phyloP scores from a whole-genome alignment of 192 early-diverging fungal genomes.

The Coemansia sp. region DNA sequence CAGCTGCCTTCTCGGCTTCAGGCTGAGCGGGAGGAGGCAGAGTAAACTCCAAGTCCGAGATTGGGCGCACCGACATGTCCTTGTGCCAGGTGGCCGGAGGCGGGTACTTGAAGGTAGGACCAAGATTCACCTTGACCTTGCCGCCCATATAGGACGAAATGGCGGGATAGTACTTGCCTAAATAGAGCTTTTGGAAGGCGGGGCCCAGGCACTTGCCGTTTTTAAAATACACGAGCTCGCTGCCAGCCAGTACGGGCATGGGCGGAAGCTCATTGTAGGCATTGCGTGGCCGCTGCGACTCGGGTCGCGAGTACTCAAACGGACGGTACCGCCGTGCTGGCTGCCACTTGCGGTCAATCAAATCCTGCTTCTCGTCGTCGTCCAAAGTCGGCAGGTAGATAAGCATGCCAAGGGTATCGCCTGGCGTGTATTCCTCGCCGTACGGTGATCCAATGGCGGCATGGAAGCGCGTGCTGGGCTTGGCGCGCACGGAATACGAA shows the following conservation, averaged over 20 bases:
- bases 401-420: slow-evolving; percentile 49
- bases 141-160: slow-evolving; percentile 65
- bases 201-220: slow-evolving; percentile 64
- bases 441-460: slow-evolving; percentile 45
- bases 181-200: slow-evolving; percentile 60
- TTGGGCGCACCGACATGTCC: slow-evolving; percentile 29
- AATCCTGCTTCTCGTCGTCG: slow-evolving; percentile 41
- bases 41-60: slow-evolving; percentile 47
- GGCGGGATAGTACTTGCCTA: slow-evolving; percentile 76
- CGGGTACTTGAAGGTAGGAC: slow-evolving; percentile 61
- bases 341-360: slow-evolving; percentile 47
- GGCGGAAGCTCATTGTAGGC: slow-evolving; percentile 43
- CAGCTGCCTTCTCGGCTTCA: not conserved
- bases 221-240: slow-evolving; percentile 62
- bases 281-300: slow-evolving; percentile 36
- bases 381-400: slow-evolving; percentile 49
- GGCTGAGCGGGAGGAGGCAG: slow-evolving; percentile 9
- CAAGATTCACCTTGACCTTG: slow-evolving; percentile 63
- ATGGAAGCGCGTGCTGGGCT: slow-evolving; percentile 68
- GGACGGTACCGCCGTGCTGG: slow-evolving; percentile 41
- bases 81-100: slow-evolving; percentile 51
- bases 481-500: slow-evolving; percentile 63
- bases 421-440: slow-evolving; percentile 35
- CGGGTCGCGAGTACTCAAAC: slow-evolving; percentile 42
- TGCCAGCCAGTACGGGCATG: slow-evolving; percentile 46